Percentiles rank a stretch among this genome's conserved stretches.
phyloP scores from a whole-genome alignment of 768 basidiomycete genomes.

The Boletales sp. region DNA sequence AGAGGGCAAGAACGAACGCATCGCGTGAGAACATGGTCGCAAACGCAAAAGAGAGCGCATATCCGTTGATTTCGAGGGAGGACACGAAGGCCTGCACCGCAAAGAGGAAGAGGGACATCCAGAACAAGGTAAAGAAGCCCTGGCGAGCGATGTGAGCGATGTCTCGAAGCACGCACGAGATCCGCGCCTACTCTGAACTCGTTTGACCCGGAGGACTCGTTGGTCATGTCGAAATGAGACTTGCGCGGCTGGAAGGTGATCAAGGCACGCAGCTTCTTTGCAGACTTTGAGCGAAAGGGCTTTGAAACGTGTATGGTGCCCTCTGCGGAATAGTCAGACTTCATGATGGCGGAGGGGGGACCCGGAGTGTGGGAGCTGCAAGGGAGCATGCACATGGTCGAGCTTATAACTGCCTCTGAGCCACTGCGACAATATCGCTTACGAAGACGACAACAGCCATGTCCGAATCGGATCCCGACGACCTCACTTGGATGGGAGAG shows the following conservation, averaged over 20 bases:
- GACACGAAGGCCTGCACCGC: slow-evolving; percentile 73
- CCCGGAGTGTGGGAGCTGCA: slow-evolving; percentile 4
- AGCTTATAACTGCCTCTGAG: not conserved
- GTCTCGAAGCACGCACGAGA: not conserved
- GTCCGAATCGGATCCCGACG: slow-evolving; percentile 19
- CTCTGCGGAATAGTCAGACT: slow-evolving; percentile 43
- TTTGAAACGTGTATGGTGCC: slow-evolving; percentile 75
- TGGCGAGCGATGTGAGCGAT: slow-evolving; percentile 24
- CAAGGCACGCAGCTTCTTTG: slow-evolving; percentile 77
- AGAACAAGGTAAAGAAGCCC: slow-evolving; percentile 96
- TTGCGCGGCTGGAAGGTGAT: slow-evolving; percentile 85
- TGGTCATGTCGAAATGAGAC: slow-evolving; percentile 80
- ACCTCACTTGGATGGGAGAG: slow-evolving; percentile 73
- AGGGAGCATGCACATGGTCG: not conserved
- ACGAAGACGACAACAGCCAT: not conserved
- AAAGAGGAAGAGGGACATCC: slow-evolving; percentile 84
- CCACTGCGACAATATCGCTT: not conserved
- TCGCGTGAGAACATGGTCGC: slow-evolving; percentile 86
- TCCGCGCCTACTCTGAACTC: slow-evolving; percentile 65
- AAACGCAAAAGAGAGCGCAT: slow-evolving; percentile 74
- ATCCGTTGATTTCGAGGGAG: slow-evolving; percentile 74
- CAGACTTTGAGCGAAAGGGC: slow-evolving; percentile 67
- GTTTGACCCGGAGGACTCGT: slow-evolving; percentile 69
- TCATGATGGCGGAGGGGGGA: slow-evolving; percentile 11
- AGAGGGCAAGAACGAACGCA: slow-evolving; percentile 75